A percentile compares a stretch with the other conserved stretches of the same genome.
Evolutionary conservation across 306 rosid species (phyloP).

Genomic region (Amphicarpaea edgeworthii): DNA sequence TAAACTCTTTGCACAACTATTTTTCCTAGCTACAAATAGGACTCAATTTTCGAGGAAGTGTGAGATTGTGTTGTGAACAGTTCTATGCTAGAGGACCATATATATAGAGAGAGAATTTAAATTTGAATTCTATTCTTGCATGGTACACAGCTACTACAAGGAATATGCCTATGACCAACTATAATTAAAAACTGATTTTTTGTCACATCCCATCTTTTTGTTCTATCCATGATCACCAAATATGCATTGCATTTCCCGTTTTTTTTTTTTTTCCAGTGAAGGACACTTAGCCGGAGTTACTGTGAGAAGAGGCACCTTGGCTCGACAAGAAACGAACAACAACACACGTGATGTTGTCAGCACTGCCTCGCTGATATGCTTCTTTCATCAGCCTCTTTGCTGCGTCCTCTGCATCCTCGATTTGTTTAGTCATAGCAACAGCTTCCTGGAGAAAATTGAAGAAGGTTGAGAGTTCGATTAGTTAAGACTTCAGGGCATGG

Average conservation of each 20-base stretch:
- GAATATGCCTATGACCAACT: slow-evolving; percentile 57
- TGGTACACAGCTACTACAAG: slow-evolving; percentile 61
- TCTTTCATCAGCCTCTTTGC: slow-evolving; percentile 94
- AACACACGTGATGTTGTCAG: slow-evolving; percentile 91
- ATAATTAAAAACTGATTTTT: slow-evolving; percentile 39
- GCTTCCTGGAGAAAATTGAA: slow-evolving; percentile 67
- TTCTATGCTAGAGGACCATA: slow-evolving; percentile 57
- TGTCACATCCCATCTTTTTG: slow-evolving; percentile 43
- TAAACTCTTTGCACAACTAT: slow-evolving; percentile 50
- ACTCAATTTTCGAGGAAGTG: slow-evolving; percentile 41
- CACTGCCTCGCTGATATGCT: slow-evolving; percentile 95
- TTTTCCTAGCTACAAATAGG: slow-evolving; percentile 53
- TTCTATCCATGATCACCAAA: slow-evolving; percentile 34
- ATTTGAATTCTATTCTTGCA: slow-evolving; percentile 49
- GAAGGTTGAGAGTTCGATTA: neutral
- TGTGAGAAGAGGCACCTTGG: slow-evolving; percentile 69
- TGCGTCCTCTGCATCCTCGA: slow-evolving; percentile 89
- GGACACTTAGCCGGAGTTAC: slow-evolving; percentile 54
- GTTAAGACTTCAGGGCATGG: neutral
- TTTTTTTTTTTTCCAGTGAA: slow-evolving; percentile 9
- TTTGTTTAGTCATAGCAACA: slow-evolving; percentile 86
- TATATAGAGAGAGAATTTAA: slow-evolving; percentile 47
- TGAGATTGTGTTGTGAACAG: slow-evolving; percentile 44
- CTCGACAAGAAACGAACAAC: slow-evolving; percentile 88
- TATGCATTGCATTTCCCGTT: no score